phyloP scores from a whole-genome alignment of 495 filamentous ascomycete species.

The Terfezia claveryi region DNA sequence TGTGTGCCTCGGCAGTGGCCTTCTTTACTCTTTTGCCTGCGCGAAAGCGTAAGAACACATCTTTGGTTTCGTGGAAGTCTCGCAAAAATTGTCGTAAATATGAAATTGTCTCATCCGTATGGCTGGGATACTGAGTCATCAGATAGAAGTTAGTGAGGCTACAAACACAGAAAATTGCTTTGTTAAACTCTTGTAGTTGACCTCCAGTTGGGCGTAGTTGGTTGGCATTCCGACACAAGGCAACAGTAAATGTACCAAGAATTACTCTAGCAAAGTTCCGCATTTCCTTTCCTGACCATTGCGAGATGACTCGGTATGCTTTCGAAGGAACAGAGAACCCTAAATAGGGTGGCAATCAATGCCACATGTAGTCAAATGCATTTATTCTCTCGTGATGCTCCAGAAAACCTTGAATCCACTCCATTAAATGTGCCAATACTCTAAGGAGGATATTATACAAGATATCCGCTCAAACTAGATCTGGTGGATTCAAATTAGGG shows the following conservation, averaged over 20 bases:
- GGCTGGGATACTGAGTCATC: background rate
- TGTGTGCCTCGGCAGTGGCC: background rate
- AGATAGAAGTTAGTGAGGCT: background rate
- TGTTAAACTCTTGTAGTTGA: background rate
- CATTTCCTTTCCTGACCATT: background rate
- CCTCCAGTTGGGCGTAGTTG: background rate
- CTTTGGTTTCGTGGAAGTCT: background rate
- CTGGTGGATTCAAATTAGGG: background rate
- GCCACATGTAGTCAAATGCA: background rate
- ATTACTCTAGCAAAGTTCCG: background rate
- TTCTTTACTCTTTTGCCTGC: background rate
- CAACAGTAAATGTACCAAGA: background rate
- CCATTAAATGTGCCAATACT: background rate
- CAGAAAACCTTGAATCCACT: background rate
- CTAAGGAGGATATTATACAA: background rate
- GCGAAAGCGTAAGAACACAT: background rate
- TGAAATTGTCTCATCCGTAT: background rate
- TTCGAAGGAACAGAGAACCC: background rate
- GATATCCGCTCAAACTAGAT: background rate
- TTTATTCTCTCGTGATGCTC: background rate
- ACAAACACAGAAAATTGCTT: background rate
- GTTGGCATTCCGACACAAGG: background rate
- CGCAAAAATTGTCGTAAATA: background rate
- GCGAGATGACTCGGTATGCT: background rate
- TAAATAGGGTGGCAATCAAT: background rate